Evolutionary conservation across 306 rosid genomes (phyloP), one percentile per base, ranked within the genome.

Genomic region (Fragaria vesca): DNA sequence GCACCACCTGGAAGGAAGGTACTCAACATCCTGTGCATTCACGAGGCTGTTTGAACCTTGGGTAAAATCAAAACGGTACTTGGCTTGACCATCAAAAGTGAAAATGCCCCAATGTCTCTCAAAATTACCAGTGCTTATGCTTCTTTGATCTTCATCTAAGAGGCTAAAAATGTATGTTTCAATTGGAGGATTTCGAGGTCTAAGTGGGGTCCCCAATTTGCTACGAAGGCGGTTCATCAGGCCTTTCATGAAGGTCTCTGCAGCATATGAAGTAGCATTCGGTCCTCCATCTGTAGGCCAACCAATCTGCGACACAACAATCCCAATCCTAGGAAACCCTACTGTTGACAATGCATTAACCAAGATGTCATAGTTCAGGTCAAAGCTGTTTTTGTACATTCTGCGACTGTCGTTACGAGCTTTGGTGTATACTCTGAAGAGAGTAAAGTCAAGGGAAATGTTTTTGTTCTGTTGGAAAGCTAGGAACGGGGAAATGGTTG

Each of bases 71-170:
- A 88, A 80, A 9, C 21, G 88, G 81, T 92, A 94, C 86, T 94
- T 94, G 72, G 97, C 95, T 87, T 94, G 98, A 57, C 98, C 98
- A 36, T 94, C 98, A 9, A 94, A 94, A 71, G 97, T 90, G 87
- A 92, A 94, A 52, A 94, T 73, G 17, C 98, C 98, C 97, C 98
- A 92, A 71, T 94, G 98, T 74, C 95, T 83, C 82, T 94, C 98
- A 36, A 87, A 94, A 84, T 82, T 80, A 72, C 93, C 97, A 2
- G 86, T 72, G 68, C 85, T 61, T 74, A 87, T 85, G 86, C 87
- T 86, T 77, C 98, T 88, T 79, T 85, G 86, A 69, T 92, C 98
- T 85, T 94, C 97, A 8, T 94, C 97, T n/a, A 94, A 88, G 80
- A 94, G 97, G 82, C 91, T 83, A 50, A 87, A 76, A 55, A 92